Conservation (phyloP, 768 basidiomycete species). For the Leccinum subtestaceum region DNA sequence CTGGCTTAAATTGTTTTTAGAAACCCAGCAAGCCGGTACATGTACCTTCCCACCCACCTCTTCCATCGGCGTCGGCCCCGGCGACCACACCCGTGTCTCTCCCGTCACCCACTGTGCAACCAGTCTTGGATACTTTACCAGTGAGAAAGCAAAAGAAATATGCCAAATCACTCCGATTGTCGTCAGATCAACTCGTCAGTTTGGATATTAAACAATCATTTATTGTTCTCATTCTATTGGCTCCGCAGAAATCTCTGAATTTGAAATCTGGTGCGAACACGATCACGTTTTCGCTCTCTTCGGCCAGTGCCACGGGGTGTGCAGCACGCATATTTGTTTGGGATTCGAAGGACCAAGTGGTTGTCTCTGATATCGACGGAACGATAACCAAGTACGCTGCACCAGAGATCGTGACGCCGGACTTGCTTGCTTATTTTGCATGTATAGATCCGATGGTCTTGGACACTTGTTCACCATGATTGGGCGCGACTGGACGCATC, state of each 20-base stretch:
- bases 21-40: constrained; percentile 4
- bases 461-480: constrained; percentile 98
- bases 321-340: constrained; percentile 93
- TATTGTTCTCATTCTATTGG: neutral
- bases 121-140: constrained; percentile 20
- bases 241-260: constrained; percentile 71
- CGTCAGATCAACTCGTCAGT: constrained; percentile 89
- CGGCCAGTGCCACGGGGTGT: constrained; percentile 78
- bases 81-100: constrained; percentile 42
- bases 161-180: constrained; percentile 89
- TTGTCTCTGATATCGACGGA: constrained; percentile 97
- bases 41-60: constrained; percentile 5
- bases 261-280: constrained; percentile 86
- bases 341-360: constrained; percentile 87
- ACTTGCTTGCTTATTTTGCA: neutral
- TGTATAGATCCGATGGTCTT: constrained; percentile 81
- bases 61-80: constrained; percentile 41
- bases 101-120: constrained; percentile 26
- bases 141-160: constrained; percentile 49
- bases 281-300: constrained; percentile 89
- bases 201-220: neutral
- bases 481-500: constrained; percentile 97
- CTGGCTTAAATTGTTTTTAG: constrained; percentile 14
- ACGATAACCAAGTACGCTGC: constrained; percentile 92
- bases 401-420: neutral